Percentiles rank a stretch among this genome's conserved stretches.
These are phyloP conservation scores for Kwoniella dejecticola DNA, from an alignment of 768 basidiomycete genomes.

Conservation along the genomic window DNA sequence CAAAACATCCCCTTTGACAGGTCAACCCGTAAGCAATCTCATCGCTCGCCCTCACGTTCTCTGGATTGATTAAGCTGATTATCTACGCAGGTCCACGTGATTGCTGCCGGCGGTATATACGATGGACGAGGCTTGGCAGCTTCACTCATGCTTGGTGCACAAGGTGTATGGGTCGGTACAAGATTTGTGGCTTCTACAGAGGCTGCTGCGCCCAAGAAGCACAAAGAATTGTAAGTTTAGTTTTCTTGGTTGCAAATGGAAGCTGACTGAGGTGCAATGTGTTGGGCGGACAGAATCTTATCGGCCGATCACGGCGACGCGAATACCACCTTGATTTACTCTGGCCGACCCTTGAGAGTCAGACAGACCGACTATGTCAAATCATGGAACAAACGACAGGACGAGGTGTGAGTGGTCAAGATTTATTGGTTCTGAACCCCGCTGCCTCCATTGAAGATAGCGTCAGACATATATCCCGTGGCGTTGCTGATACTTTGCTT, in stretches of 20 bases:
- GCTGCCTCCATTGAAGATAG: too few species aligned
- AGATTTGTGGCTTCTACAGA: constrained; percentile 82
- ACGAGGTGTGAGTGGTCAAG: constrained; percentile 44
- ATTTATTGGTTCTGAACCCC: too few species aligned
- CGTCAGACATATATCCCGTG: too few species aligned
- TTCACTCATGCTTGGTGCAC: constrained; percentile 83
- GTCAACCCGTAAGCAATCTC: constrained; percentile 61
- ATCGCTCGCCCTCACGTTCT: background rate
- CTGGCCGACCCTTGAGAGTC: constrained; percentile 85
- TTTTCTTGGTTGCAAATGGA: constrained; percentile 3
- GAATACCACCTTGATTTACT: constrained; percentile 81
- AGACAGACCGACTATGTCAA: constrained; percentile 79
- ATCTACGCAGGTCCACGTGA: constrained; percentile 64
- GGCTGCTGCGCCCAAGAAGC: constrained; percentile 76
- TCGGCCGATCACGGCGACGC: constrained; percentile 66
- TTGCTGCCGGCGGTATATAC: constrained; percentile 89
- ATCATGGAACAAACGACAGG: constrained; percentile 64
- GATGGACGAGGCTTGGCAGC: constrained; percentile 86
- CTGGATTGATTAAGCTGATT: constrained; percentile 2
- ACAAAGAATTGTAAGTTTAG: constrained; percentile 68
- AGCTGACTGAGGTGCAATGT: too few species aligned
- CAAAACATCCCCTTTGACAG: constrained; percentile 74
- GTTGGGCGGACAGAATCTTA: constrained; percentile 37
- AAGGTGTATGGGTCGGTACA: constrained; percentile 81
- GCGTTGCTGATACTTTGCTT: background rate